Base-by-base conservation (phyloP, 2,329 filamentous ascomycete genomes). In the Diaporthe caulivora region DNA sequence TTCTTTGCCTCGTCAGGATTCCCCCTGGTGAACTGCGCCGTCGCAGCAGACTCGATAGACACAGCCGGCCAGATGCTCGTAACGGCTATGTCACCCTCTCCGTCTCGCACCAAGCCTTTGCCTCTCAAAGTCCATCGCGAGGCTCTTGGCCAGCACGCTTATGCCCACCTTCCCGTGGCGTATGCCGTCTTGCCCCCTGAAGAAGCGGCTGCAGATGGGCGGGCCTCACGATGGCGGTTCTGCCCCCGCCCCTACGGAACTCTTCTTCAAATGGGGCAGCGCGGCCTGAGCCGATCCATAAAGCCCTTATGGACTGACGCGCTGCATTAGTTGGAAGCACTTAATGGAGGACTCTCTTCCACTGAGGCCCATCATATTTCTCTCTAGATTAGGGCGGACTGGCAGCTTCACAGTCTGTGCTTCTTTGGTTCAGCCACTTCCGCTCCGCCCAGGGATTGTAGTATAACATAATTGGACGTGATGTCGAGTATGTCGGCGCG, bases 131-230 rank as follows among this genome's bases (percentile, higher is more conserved):
- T 97, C 95, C 92, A 97, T 94, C 0, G 93, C 94, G 18, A 97
- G 84, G 0, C 94, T 95, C 80, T 94, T 94, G 0, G 93, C 94
- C 57, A 97, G 80, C 4, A 96, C 93, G 78, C 90, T 93, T 94
- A 97, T 97, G 57, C 87, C 93, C 3, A 96, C 88, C 80, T 97
- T 97, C 91, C 91, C 83, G 91, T 87, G 2, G 95, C 94, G 83
- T 97, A 97, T 18, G 93, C 94, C 1, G 94, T 94, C 87, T 97
- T 97, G 15, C 94, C 95, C 95, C 29, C 93, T 85, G 81, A 97
- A 95, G 82, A 97, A 97, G 40, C 95, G 88, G 76, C 90, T 93
- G 82, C 97, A 97, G 72, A 97, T 95, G 1, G 94, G 94, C 31
- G 95, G 95, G 79, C 91, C 91, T 93, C 71, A 97, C 92, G 71